These are phyloP conservation scores for Phaffia australis DNA, from an alignment of 768 basidiomycete species.

Conservation along the genomic window DNA sequence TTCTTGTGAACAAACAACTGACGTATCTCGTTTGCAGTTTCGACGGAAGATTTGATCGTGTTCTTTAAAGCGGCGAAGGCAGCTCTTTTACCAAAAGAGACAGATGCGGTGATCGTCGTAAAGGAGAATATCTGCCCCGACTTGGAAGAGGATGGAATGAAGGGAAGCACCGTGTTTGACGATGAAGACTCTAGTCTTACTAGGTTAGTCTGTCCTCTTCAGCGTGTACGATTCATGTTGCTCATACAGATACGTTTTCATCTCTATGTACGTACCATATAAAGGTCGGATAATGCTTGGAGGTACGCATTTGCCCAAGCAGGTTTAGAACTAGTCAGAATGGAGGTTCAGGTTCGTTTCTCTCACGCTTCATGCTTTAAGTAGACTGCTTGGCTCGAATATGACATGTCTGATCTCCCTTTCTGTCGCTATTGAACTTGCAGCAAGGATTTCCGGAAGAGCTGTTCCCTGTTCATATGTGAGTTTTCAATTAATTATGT, in stretches of 20 bases:
- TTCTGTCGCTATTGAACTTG: neutral
- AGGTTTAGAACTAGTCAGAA: slow-evolving; percentile 57
- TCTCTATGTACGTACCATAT: neutral
- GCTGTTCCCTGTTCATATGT: slow-evolving; percentile 81
- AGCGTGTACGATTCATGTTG: slow-evolving; percentile 2
- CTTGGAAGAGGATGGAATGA: slow-evolving; percentile 42
- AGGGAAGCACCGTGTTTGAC: slow-evolving; percentile 54
- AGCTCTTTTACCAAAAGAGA: slow-evolving; percentile 45
- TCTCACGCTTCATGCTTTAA: neutral
- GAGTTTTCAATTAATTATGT: slow-evolving; percentile 25
- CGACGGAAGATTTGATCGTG: slow-evolving; percentile 57
- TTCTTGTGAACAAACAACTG: neutral
- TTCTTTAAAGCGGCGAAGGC: slow-evolving; percentile 59
- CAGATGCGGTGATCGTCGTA: slow-evolving; percentile 53
- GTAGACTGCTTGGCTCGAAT: neutral
- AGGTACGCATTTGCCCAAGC: slow-evolving; percentile 62
- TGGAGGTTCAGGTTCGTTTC: slow-evolving; percentile 54
- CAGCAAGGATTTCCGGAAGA: slow-evolving; percentile 60
- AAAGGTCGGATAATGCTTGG: slow-evolving; percentile 75
- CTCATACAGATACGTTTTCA: slow-evolving; percentile 14
- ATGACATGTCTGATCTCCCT: neutral
- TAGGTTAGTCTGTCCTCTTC: slow-evolving; percentile 45
- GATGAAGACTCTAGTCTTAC: slow-evolving; percentile 81
- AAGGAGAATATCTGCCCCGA: slow-evolving; percentile 85
- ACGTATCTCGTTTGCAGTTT: neutral